Evolutionary conservation across 2,329 filamentous ascomycete species (phyloP).

Genomic region (Colletotrichum plurivorum): DNA sequence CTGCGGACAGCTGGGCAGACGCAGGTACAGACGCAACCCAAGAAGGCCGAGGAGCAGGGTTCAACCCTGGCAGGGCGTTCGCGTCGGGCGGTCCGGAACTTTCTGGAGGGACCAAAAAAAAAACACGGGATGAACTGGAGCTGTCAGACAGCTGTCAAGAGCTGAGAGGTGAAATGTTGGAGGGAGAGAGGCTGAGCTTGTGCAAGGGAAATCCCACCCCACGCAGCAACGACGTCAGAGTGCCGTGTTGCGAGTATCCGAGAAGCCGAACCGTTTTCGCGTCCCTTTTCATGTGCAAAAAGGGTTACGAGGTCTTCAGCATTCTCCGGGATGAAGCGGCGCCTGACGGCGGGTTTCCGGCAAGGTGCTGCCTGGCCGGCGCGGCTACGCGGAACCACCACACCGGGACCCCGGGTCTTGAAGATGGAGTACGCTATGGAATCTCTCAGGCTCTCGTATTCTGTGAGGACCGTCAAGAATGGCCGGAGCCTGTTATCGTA

Average conservation of each 20-base stretch:
- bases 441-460: no score
- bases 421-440: no score
- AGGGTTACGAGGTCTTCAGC: no score
- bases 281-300: no score
- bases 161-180: neutral
- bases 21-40: slow-evolving; percentile 35
- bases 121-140: neutral
- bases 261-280: no score
- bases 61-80: neutral
- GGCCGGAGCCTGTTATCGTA: no score
- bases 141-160: neutral
- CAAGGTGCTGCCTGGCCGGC: slow-evolving; percentile 25
- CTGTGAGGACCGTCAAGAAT: no score
- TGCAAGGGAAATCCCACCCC: slow-evolving; percentile 9
- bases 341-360: neutral
- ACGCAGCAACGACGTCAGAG: slow-evolving; percentile 31
- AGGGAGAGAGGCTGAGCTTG: no score
- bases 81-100: neutral
- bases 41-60: no score
- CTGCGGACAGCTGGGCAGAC: slow-evolving; percentile 13
- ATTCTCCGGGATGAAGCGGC: no score
- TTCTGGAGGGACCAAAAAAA: neutral
- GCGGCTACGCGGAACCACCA: slow-evolving; percentile 10
- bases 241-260: no score
- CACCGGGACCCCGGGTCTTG: no score